Evolutionary conservation across 108 stramenopile genomes (phyloP), one percentile per base, ranked within the genome.

Genomic region (Nannochloropsis oceanica): DNA sequence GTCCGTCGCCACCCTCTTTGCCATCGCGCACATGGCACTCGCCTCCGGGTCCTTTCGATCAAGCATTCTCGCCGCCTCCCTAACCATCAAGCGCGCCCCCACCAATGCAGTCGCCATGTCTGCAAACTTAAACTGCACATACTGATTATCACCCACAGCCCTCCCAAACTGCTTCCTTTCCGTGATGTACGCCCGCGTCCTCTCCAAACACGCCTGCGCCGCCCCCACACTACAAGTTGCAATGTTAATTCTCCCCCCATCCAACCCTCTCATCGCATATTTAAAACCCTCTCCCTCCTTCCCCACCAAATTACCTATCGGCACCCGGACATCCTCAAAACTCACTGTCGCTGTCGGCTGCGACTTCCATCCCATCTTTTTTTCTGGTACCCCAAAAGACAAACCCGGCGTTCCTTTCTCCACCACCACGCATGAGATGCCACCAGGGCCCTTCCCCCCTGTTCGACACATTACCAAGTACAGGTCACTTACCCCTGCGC

Each of bases 381-480:
- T 43, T 27, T 91, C 91, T 7, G 82, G 25, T 0, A 86, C 85
- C 42, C 91, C 91, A 43, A 95, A 93, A 27, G 82, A 84, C 11
- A 91, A 80, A 25, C 91, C 91, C 43, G 22, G 22, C 22, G 89
- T 87, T n/a, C 80, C 91, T 81, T 92, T 92, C 10, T 85, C 85
- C 25, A 91, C 86, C 12, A 80, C 44, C 20, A 91, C 22, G 80
- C 84, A 87, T 2, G 91, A 86, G 26, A 91, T 89, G n/a, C 91
- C 91, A 8, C 50, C 20, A 25, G 91, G 89, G 27, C 89, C 88
- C 2, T 80, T 27, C 20, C 44, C 84, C 24, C 84, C 84, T 7
- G 87, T 92, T n/a, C 91, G 89, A 11, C 87, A 86, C 91, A 91
- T 91, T 27, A 91, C 84, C 42, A 91, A 13, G 80, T 91, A 91